Evolutionary conservation across 805 yeast genomes (phyloP).

Genomic region (Saccharomycopsis capsularis): DNA sequence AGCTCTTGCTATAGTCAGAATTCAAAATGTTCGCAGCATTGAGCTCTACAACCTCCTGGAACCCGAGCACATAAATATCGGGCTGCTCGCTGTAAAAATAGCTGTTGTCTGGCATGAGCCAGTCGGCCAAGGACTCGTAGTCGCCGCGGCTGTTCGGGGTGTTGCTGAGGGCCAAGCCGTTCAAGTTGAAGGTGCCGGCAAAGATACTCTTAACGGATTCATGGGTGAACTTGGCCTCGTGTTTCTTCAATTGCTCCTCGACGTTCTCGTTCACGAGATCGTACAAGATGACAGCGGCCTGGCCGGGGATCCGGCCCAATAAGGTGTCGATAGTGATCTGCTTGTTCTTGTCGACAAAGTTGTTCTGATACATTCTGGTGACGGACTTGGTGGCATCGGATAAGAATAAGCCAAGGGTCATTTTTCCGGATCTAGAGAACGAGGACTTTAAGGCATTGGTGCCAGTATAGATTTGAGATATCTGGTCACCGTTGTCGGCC

Average conservation of each 20-base stretch:
- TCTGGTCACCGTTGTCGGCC: conserved; percentile 98
- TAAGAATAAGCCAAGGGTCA: conserved; percentile 95
- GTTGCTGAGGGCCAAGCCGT: conserved; percentile 47
- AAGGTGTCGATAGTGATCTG: conserved; percentile 85
- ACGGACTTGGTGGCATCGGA: conserved; percentile 96
- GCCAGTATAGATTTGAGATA: conserved; percentile 93
- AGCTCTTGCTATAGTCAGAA: conserved; percentile 72
- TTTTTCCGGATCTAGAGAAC: conserved; percentile 75
- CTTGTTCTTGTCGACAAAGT: conserved; percentile 85
- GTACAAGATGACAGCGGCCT: conserved; percentile 61
- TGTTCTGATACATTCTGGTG: conserved; percentile 89
- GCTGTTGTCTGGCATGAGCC: conserved; percentile 75
- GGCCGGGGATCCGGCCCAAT: conserved; percentile 73
- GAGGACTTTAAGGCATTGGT: conserved; percentile 96
- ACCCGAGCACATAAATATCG: conserved; percentile 80
- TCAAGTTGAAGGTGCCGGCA: conserved; percentile 82
- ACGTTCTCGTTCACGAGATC: conserved; percentile 89
- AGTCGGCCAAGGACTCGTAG: conserved; percentile 27
- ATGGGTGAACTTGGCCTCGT: conserved; percentile 50
- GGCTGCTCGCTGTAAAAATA: conserved; percentile 39
- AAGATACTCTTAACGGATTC: conserved; percentile 55
- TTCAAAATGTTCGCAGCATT: conserved; percentile 86
- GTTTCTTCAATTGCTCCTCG: conserved; percentile 46
- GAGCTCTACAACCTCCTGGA: conserved; percentile 90
- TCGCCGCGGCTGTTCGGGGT: conserved; percentile 4